Conservation (phyloP, 225 moss, liverwort and hornwort genomes). For the Asterella californica region DNA sequence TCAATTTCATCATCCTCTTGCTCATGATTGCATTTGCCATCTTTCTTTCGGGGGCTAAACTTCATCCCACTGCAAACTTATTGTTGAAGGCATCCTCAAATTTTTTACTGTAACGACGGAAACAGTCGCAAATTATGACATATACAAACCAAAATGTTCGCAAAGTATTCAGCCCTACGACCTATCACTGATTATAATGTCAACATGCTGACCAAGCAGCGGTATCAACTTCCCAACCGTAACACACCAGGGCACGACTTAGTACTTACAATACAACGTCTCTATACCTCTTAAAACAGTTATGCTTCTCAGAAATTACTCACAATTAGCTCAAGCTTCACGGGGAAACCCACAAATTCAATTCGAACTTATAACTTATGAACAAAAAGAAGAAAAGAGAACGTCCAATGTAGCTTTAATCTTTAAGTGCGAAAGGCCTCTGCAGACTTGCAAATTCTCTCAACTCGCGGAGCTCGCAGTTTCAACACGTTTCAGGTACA, state of each 20-base stretch:
- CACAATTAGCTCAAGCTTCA: background rate
- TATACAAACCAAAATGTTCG: background rate
- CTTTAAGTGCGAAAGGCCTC: background rate
- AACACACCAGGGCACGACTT: background rate
- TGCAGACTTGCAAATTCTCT: no score
- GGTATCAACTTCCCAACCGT: background rate
- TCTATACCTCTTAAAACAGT: background rate
- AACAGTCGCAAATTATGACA: background rate
- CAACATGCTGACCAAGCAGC: background rate
- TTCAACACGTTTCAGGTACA: background rate
- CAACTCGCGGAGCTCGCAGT: no score
- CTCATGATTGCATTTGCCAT: slow-evolving; percentile 36
- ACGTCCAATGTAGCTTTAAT: background rate
- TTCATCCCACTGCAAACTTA: slow-evolving; percentile 22
- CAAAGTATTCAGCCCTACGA: background rate
- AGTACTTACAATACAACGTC: background rate
- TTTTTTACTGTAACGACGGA: background rate
- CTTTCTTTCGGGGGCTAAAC: slow-evolving; percentile 14
- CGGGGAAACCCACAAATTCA: background rate
- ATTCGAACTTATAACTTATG: background rate
- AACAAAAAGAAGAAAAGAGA: background rate
- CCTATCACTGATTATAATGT: background rate
- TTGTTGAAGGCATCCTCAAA: slow-evolving; percentile 26
- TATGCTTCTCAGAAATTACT: background rate
- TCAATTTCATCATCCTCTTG: slow-evolving; percentile 45